Conservation (phyloP, 495 filamentous ascomycete genomes). For the Glonium stellatum region DNA sequence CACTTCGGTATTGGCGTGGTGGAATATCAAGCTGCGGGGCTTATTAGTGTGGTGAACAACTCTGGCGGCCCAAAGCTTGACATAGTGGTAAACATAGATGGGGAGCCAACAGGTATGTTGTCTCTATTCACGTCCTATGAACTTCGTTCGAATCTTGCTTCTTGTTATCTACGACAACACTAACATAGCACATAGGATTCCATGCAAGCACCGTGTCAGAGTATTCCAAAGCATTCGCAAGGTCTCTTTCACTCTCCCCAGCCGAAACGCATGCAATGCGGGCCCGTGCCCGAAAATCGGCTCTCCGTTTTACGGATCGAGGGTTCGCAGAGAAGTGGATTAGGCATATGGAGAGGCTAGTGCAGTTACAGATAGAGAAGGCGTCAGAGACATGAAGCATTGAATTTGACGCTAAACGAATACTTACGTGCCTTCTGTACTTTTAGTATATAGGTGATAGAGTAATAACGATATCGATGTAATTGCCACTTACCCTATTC, state of each 20-base stretch:
- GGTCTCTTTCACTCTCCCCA: constrained; percentile 59
- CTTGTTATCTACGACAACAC: too few relatives aligned
- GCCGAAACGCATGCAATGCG: constrained; percentile 68
- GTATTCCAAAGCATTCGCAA: constrained; percentile 71
- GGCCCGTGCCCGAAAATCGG: constrained; percentile 62
- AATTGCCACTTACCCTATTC: too few relatives aligned
- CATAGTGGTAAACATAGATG: constrained; percentile 76
- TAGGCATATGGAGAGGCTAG: constrained; percentile 60
- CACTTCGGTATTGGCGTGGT: constrained; percentile 98
- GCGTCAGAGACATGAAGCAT: background rate
- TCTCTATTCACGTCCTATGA: background rate
- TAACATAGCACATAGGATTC: constrained; percentile 51
- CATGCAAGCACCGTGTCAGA: constrained; percentile 68
- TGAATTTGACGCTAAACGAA: too few relatives aligned
- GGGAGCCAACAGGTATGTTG: constrained; percentile 57
- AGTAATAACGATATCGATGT: too few relatives aligned
- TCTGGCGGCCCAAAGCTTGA: constrained; percentile 87
- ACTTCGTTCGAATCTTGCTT: too few relatives aligned
- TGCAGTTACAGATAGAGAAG: constrained; percentile 41
- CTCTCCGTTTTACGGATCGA: constrained; percentile 78
- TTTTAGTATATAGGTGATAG: too few relatives aligned
- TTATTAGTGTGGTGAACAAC: constrained; percentile 86
- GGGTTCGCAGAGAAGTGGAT: constrained; percentile 75
- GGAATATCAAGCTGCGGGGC: constrained; percentile 91
- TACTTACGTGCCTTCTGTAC: too few relatives aligned